Percentiles rank a stretch among this genome's conserved stretches.
These are phyloP conservation scores for Geranium incanum DNA, from an alignment of 441 rosid genomes.

Conservation along the genomic window DNA sequence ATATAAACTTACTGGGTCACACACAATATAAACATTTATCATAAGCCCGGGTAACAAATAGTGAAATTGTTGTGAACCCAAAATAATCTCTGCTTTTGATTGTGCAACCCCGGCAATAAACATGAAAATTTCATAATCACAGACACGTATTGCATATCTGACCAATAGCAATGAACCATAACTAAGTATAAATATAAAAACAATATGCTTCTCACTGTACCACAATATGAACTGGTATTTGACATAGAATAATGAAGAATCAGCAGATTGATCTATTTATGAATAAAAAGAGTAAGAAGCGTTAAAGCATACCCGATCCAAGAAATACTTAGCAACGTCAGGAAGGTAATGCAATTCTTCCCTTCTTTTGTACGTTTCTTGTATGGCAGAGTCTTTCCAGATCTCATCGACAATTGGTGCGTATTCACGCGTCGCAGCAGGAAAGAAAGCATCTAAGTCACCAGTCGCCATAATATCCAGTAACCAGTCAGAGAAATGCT, in stretches of 20 bases:
- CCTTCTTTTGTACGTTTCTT: constrained; percentile 76
- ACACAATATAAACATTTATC: background rate
- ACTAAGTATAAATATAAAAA: background rate
- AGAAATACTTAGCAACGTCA: constrained; percentile 84
- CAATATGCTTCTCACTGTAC: background rate
- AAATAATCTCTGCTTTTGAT: background rate
- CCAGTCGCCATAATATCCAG: constrained; percentile 97
- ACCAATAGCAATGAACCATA: background rate
- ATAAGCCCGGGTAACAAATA: background rate
- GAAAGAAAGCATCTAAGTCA: constrained; percentile 96
- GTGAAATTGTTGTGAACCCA: background rate
- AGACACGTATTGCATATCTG: background rate
- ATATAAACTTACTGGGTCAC: too few species aligned
- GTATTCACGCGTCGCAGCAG: constrained; percentile 98
- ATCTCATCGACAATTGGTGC: constrained; percentile 97
- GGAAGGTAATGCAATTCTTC: constrained; percentile 95
- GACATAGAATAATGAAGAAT: background rate
- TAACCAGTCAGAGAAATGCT: constrained; percentile 98
- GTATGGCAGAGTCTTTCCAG: constrained; percentile 95
- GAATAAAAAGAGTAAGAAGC: background rate
- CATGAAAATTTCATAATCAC: background rate
- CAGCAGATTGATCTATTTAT: background rate
- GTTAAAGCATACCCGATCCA: constrained; percentile 57
- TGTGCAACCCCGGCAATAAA: background rate
- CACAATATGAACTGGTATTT: background rate